phyloP scores from a whole-genome alignment of 139 green algal species.

The Chlorella sp. region DNA sequence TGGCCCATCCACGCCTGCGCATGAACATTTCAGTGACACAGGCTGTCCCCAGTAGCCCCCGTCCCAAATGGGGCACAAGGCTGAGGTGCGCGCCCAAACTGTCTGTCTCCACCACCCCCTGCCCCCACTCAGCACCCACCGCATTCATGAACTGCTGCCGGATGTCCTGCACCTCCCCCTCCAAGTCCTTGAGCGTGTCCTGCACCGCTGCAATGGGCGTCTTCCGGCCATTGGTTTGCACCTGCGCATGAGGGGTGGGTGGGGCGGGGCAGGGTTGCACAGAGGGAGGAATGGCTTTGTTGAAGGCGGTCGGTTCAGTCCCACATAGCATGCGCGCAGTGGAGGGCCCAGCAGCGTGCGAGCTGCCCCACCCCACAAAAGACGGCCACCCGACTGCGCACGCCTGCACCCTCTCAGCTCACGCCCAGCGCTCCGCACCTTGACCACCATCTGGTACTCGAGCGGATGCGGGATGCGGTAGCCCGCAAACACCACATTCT shows the following conservation, averaged over 20 bases:
- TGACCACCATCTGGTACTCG: conserved; percentile 86
- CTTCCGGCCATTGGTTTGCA: conserved; percentile 71
- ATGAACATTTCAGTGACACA: no score
- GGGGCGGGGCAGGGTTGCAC: background rate
- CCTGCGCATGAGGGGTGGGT: conserved; percentile 3
- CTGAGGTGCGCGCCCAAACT: no score
- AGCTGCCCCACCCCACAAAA: no score
- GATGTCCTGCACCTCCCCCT: conserved; percentile 43
- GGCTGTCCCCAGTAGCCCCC: no score
- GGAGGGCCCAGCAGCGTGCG: no score
- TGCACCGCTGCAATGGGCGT: conserved; percentile 52
- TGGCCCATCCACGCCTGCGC: no score
- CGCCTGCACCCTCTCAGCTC: no score
- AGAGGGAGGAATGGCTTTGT: no score
- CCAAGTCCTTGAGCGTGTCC: conserved; percentile 62
- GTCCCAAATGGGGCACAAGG: no score
- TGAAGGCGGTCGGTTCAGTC: no score
- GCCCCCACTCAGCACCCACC: background rate
- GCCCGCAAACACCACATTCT: conserved; percentile 87
- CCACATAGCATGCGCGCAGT: no score
- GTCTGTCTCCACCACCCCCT: background rate
- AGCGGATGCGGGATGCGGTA: conserved; percentile 96
- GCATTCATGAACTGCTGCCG: conserved; percentile 28
- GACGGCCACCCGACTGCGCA: no score
- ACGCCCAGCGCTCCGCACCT: conserved; percentile 39